phyloP scores from a whole-genome alignment of 2,329 filamentous ascomycete genomes.

The Colletotrichum neosansevieriae region DNA sequence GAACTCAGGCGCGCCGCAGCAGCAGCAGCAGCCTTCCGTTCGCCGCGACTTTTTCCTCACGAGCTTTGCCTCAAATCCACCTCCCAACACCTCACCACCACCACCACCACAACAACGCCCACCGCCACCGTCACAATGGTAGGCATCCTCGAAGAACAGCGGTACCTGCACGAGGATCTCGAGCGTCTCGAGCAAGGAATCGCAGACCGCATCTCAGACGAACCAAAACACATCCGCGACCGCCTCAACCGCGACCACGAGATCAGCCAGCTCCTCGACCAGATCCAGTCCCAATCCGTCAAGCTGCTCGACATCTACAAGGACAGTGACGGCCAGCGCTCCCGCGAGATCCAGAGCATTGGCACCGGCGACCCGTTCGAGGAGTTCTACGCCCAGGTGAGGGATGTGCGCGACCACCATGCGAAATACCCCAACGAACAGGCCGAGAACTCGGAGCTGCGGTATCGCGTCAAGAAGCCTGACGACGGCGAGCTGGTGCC shows the following conservation, averaged over 20 bases:
- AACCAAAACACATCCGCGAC: conserved; percentile 93
- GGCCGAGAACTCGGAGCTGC: conserved; percentile 92
- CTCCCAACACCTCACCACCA: conserved; percentile 6
- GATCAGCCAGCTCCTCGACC: conserved; percentile 84
- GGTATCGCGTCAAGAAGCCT: conserved; percentile 80
- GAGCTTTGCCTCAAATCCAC: conserved; percentile 16
- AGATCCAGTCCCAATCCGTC: conserved; percentile 87
- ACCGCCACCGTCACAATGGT: conserved; percentile 37
- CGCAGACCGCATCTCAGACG: conserved; percentile 87
- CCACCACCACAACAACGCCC: neutral
- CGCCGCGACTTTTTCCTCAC: conserved; percentile 21
- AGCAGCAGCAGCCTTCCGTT: neutral
- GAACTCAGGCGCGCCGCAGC: conserved; percentile 9
- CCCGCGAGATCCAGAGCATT: conserved; percentile 85
- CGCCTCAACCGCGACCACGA: conserved; percentile 92
- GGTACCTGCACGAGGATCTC: conserved; percentile 94
- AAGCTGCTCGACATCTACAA: conserved; percentile 86
- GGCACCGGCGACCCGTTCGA: conserved; percentile 89
- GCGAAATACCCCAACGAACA: conserved; percentile 92
- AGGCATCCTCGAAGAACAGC: conserved; percentile 93
- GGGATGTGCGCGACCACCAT: conserved; percentile 87
- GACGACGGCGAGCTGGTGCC: conserved; percentile 72
- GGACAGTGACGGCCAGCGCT: conserved; percentile 78
- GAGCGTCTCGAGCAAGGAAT: conserved; percentile 96
- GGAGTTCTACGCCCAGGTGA: conserved; percentile 88